Base-by-base conservation (phyloP, 768 basidiomycete species). In the Naganishia friedmannii region DNA sequence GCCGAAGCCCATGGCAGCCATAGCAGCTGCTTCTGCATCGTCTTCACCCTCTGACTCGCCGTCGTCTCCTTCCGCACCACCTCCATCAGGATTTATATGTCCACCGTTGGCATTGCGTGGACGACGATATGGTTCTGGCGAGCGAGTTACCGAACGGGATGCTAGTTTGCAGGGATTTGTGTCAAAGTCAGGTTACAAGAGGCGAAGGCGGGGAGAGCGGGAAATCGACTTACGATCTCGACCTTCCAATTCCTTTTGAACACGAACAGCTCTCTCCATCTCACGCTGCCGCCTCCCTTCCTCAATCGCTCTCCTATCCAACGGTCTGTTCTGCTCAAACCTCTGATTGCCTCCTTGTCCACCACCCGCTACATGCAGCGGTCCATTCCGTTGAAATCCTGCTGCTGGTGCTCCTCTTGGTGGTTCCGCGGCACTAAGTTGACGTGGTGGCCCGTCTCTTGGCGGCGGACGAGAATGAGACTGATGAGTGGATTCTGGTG, bases 1-100 rank as follows among this genome's bases (percentile, higher is more conserved):
- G 55, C 82, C 77, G 75, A 98, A 82, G 51, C 95, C 94, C 84
- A 87, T 85, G 45, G 89, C 87, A 86, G 90, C 90, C 88, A 96
- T 92, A 66, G 87, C 88, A 56, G 86, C 86, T 28, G 90, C 90
- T 48, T 90, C 90, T 17, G 87, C 88, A 69, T 84, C 84, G 65
- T 81, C 71, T 70, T 77, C 69, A 66, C 76, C 78, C 42, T 76
- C 70, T 21, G 70, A 70, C 32, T 72, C 68, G 37, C 67, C 79
- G 13, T 74, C 76, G 53, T 72, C 68, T n/a, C 58, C 58, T 56
- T 82, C 83, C 21, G 70, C 72, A 21, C 84, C 72, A 21, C 84
- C 84, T 53, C 34, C 55, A 34, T 56, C 57, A 7, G 51, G 57
- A 56, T 57, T 42, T 2, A 55, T 42, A 39, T 70, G 72, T 19